These are phyloP conservation scores for Talaromyces verruculosus DNA, from an alignment of 2,329 filamentous ascomycete genomes.

Conservation along the genomic window DNA sequence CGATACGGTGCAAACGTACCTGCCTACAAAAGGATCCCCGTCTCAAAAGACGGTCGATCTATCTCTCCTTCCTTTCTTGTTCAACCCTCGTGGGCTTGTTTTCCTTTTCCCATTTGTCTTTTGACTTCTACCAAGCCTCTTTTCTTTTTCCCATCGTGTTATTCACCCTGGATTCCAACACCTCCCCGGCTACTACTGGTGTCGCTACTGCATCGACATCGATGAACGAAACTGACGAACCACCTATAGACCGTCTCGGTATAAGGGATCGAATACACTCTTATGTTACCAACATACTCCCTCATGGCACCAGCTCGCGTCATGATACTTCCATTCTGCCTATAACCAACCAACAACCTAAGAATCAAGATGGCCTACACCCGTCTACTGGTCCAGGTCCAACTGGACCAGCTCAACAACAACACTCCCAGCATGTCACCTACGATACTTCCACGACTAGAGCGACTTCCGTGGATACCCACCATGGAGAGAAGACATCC, in stretches of 20 bases:
- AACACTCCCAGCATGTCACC: slow-evolving; percentile 5
- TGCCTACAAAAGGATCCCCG: not conserved
- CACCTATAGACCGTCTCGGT: slow-evolving; percentile 53
- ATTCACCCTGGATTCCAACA: slow-evolving; percentile 7
- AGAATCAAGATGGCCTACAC: slow-evolving; percentile 12
- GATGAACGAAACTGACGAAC: slow-evolving; percentile 59
- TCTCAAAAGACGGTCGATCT: not conserved
- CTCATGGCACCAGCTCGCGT: slow-evolving; percentile 33
- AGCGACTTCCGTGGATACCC: slow-evolving; percentile 47
- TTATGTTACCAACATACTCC: slow-evolving; percentile 41
- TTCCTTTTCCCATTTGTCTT: not conserved
- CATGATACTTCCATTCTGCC: slow-evolving; percentile 25
- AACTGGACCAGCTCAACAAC: not conserved
- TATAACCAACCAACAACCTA: slow-evolving; percentile 17
- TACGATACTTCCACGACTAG: slow-evolving; percentile 32
- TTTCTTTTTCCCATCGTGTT: not conserved
- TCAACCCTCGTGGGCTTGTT: slow-evolving; percentile 3
- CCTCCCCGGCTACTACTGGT: not conserved
- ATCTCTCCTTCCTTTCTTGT: not conserved
- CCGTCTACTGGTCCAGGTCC: not conserved
- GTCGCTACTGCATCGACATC: slow-evolving; percentile 29
- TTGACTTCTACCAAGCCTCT: not conserved
- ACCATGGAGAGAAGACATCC: slow-evolving; percentile 55
- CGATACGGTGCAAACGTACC: not conserved
- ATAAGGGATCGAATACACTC: slow-evolving; percentile 47